Evolutionary conservation across 202 grass and related monocot species (phyloP).

Genomic region (Thinopyrum obtusiflorum): DNA sequence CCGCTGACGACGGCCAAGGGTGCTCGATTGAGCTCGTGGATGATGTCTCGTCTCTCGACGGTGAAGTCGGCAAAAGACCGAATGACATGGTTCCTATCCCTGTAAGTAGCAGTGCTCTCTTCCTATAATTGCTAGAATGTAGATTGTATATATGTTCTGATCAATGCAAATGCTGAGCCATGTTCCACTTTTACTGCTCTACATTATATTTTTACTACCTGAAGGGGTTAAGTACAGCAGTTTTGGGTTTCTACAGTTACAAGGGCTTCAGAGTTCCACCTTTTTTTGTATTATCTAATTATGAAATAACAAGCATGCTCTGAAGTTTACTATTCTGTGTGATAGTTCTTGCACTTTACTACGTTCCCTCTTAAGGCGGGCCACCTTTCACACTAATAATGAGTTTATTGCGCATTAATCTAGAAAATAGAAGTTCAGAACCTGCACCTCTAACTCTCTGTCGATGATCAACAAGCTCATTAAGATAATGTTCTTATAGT

Average conservation of each 20-base stretch:
- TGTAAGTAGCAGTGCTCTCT: conserved; percentile 39
- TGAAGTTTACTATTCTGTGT: too few relatives aligned
- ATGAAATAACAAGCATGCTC: background rate
- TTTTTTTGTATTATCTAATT: background rate
- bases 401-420: background rate
- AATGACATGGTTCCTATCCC: conserved; percentile 32
- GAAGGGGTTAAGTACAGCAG: background rate
- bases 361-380: background rate
- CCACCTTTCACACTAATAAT: background rate
- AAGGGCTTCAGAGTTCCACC: background rate
- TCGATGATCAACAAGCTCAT: background rate
- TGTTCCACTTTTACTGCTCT: background rate
- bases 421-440: background rate
- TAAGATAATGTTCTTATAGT: background rate
- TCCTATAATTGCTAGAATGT: background rate
- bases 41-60: conserved; percentile 50
- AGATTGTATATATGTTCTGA: background rate
- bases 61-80: conserved; percentile 65
- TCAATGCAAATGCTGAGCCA: background rate
- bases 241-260: background rate
- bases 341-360: too few relatives aligned
- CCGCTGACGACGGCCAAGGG: background rate
- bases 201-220: background rate
- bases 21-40: conserved; percentile 46
- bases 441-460: background rate